Evolutionary conservation across 345 rosid genomes (phyloP).

Genomic region (Eucalyptus erythrocorys): DNA sequence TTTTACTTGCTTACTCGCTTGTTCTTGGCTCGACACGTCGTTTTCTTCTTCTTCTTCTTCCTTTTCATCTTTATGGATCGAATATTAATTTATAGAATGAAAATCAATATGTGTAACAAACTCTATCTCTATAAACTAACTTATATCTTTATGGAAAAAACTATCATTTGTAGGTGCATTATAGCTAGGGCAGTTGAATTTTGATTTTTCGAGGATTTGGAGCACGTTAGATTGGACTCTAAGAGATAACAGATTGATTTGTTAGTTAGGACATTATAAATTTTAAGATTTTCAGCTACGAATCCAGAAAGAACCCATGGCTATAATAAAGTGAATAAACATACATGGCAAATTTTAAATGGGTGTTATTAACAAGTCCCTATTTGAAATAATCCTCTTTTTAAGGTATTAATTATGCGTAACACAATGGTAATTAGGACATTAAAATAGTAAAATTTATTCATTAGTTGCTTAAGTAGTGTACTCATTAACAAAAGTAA

Average conservation of each 20-base stretch:
- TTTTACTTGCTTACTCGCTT: background rate
- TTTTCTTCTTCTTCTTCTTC: background rate
- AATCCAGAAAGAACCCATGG: background rate
- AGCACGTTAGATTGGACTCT: background rate
- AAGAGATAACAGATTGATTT: background rate
- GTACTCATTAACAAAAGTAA: background rate
- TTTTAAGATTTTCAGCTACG: background rate
- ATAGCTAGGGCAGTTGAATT: background rate
- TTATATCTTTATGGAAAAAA: background rate
- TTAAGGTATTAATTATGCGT: accelerated
- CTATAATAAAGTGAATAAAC: background rate
- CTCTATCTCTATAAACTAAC: background rate
- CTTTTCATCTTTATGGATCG: background rate
- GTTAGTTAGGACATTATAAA: background rate
- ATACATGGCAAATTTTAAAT: background rate
- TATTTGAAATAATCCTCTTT: background rate
- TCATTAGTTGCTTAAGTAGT: background rate
- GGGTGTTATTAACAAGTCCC: background rate
- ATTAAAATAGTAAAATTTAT: background rate
- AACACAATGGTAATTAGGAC: background rate
- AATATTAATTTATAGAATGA: background rate
- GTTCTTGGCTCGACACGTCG: background rate
- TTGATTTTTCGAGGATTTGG: background rate
- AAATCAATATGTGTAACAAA: background rate
- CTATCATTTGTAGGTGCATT: background rate